Evolutionary conservation across 805 yeast species (phyloP).

Genomic region (Isabelozyma rhagii): DNA sequence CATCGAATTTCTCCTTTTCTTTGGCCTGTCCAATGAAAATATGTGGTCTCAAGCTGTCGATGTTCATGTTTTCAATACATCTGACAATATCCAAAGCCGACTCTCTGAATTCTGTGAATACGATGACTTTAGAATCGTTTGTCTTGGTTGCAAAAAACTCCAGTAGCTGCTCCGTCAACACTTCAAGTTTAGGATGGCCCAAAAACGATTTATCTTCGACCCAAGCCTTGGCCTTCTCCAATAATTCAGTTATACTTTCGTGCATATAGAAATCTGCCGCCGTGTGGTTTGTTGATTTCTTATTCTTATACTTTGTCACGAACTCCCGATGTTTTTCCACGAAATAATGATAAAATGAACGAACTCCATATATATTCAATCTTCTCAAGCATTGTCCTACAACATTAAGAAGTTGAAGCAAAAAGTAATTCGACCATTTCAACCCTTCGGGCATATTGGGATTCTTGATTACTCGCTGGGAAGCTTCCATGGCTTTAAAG

Average conservation of each 20-base stretch:
- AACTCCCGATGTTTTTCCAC: conserved; percentile 55
- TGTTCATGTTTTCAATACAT: conserved; percentile 42
- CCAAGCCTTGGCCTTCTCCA: conserved; percentile 42
- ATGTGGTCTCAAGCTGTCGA: conserved; percentile 54
- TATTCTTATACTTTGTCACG: conserved; percentile 51
- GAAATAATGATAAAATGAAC: conserved; percentile 70
- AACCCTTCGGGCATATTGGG: conserved; percentile 60
- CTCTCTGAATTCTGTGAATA: conserved; percentile 86
- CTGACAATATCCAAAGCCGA: conserved; percentile 86
- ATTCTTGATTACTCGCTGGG: conserved; percentile 54
- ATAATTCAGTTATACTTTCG: conserved; percentile 43
- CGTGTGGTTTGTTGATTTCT: conserved; percentile 60
- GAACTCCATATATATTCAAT: conserved; percentile 77
- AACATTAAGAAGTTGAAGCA: conserved; percentile 59
- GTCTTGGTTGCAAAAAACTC: conserved; percentile 48
- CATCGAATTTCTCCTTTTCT: conserved; percentile 68
- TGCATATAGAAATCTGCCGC: conserved; percentile 62
- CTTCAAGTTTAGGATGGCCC: conserved; percentile 74
- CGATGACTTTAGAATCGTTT: conserved; percentile 67
- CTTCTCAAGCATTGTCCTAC: conserved; percentile 71
- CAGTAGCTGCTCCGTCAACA: conserved; percentile 53
- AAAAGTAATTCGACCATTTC: conserved; percentile 68
- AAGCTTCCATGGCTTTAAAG: conserved; percentile 67
- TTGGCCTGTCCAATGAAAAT: conserved; percentile 90
- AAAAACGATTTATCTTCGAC: conserved; percentile 35